Evolutionary conservation across 768 basidiomycete genomes (phyloP), one percentile per base, ranked within the genome.

Genomic region (Scleroderma citrinum): DNA sequence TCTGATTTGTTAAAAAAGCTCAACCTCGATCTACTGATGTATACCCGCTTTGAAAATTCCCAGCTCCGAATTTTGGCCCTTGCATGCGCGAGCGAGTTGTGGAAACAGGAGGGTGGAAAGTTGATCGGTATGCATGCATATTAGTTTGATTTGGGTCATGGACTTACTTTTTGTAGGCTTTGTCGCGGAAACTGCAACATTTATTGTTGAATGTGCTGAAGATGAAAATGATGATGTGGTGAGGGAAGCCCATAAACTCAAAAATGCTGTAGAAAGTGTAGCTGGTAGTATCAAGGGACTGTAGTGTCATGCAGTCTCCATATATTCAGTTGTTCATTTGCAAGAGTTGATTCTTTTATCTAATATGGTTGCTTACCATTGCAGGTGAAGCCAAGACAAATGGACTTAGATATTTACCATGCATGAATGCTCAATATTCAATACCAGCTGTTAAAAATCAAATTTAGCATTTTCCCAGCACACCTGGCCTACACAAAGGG

Each of bases 201-300:
- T 95, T 69, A 83, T 95, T 47, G 82, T 82, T 4, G 93, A 95
- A 65, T 87, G 83, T 59, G 79, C 81, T 4, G 90, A 92, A 67
- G 92, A 95, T 59, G 92, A 93, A 56, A 84, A 92, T 62, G 88
- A 91, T 54, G 75, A 75, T 50, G 89, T 94, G 14, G 86, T 91
- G 4, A 75, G 71, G 49, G 82, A 82, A 56, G 79, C 84, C 16
- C 78, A 82, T 54, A 74, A 66, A 55, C 70, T 91, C 66, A 90
- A 85, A 65, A 69, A 76, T 66, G 79, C 80, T 3, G 81, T 89
- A 41, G 87, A 90, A 68, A 76, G 69, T 54, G 75, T 85, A 55
- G 83, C 83, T 52, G 87, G 87, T 11, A 83, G 74, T 35, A 71
- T 75, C 29, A 65, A 60, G 48, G 68, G 61, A 10, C 52, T 71